Conservation (phyloP, 352 stramenopile genomes). For the Globisporangium recalcitrans region DNA sequence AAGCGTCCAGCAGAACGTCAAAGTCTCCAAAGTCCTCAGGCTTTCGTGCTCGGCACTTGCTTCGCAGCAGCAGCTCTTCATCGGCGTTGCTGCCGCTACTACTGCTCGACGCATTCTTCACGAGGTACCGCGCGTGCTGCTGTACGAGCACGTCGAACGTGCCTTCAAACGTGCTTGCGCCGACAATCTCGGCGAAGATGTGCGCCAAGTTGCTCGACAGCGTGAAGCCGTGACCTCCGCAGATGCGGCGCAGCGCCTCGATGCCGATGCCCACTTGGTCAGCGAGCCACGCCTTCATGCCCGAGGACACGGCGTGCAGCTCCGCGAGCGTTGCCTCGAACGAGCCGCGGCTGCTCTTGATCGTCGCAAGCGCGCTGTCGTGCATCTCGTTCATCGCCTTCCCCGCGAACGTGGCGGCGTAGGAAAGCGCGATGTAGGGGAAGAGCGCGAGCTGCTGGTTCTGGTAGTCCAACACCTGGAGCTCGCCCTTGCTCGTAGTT, state of each 20-base stretch:
- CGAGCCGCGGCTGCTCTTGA: conserved; percentile 3
- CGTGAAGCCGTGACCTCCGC: conserved; percentile 94
- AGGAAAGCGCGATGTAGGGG: conserved; percentile 36
- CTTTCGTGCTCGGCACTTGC: conserved; percentile 15
- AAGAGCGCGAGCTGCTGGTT: conserved; percentile 37
- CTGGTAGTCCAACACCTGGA: conserved; percentile 38
- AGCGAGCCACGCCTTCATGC: conserved; percentile 23
- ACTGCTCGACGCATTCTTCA: conserved; percentile 23
- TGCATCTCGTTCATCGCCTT: conserved; percentile 36
- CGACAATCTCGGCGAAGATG: conserved; percentile 90
- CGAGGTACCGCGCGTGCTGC: conserved; percentile 81
- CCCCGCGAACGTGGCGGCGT: conserved; percentile 32
- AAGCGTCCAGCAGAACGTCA: conserved; percentile 20
- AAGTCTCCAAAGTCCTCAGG: conserved; percentile 23
- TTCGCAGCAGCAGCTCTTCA: conserved; percentile 18
- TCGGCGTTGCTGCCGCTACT: background rate
- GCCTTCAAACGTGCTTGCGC: conserved; percentile 87
- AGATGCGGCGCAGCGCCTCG: conserved; percentile 92
- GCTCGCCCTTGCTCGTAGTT: conserved; percentile 19
- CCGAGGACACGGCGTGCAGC: conserved; percentile 19
- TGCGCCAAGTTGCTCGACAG: conserved; percentile 89
- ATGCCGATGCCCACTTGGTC: conserved; percentile 51
- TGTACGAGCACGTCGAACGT: conserved; percentile 97
- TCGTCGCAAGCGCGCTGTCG: conserved; percentile 88
- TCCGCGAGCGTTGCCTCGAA: background rate